Percentiles rank a stretch among this genome's conserved stretches.
phyloP scores from a whole-genome alignment of 2,329 filamentous ascomycete species.

The Paraphoma chrysanthemicola region DNA sequence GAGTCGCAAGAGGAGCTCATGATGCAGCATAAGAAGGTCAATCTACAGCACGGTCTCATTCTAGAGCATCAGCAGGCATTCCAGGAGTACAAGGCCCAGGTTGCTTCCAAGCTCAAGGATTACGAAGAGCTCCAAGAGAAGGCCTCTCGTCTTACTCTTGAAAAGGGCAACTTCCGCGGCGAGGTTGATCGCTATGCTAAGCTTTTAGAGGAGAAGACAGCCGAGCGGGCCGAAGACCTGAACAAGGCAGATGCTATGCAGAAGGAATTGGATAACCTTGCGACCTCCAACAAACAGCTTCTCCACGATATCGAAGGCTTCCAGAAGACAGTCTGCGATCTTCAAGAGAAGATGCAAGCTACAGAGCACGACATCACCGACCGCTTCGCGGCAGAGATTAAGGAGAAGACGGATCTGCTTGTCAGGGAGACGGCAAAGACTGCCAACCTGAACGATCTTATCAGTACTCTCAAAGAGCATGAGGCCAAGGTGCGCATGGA shows the following conservation, averaged over 20 bases:
- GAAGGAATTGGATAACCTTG: conserved; percentile 22
- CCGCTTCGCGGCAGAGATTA: conserved; percentile 23
- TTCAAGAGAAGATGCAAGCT: conserved; percentile 22
- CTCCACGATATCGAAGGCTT: conserved; percentile 21
- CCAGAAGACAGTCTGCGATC: conserved; percentile 14
- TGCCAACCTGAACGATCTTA: conserved; percentile 14
- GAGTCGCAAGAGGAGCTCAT: conserved; percentile 33
- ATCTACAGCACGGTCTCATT: conserved; percentile 35
- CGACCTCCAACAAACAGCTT: conserved; percentile 23
- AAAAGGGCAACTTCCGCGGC: conserved; percentile 34
- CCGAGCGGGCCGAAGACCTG: conserved; percentile 10
- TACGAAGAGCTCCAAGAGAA: conserved; percentile 29
- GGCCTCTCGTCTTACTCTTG: conserved; percentile 35
- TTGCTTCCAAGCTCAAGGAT: conserved; percentile 26
- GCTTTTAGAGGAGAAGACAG: conserved; percentile 17
- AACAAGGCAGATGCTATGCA: conserved; percentile 15
- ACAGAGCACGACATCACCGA: conserved; percentile 19
- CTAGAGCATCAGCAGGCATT: conserved; percentile 38
- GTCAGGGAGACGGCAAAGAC: conserved; percentile 27
- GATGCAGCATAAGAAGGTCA: conserved; percentile 36
- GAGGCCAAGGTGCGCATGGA: conserved; percentile 21
- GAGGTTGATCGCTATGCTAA: conserved; percentile 30
- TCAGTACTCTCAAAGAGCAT: conserved; percentile 17
- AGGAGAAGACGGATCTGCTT: conserved; percentile 20
- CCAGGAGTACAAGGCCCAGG: conserved; percentile 26